These are phyloP conservation scores for Penicillium hesseltinei DNA, from an alignment of 2,329 filamentous ascomycete genomes.

Conservation along the genomic window DNA sequence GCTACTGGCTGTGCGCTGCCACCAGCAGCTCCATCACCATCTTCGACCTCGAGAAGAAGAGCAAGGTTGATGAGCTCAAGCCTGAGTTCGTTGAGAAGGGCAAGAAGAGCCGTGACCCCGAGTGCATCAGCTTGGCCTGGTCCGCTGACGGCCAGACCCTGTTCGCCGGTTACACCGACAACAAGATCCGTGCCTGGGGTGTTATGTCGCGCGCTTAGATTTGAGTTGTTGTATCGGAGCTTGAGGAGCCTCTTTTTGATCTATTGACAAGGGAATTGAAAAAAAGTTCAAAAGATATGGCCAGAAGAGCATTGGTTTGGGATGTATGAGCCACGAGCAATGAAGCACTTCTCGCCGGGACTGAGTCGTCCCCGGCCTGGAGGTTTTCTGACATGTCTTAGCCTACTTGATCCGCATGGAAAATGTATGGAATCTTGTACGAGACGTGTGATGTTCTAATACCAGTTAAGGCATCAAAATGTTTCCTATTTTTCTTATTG, in stretches of 20 bases:
- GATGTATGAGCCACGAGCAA: conserved; percentile 48
- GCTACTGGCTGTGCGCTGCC: conserved; percentile 99
- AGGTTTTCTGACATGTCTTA: conserved; percentile 40
- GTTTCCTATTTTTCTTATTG: conserved; percentile 31
- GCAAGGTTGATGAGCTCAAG: conserved; percentile 99
- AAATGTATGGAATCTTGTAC: conserved; percentile 37
- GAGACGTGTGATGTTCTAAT: conserved; percentile 42
- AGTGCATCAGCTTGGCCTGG: conserved; percentile 98
- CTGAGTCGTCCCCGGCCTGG: conserved; percentile 16
- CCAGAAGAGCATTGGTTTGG: conserved; percentile 36
- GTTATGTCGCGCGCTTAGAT: conserved; percentile 88
- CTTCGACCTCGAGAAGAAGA: conserved; percentile 99
- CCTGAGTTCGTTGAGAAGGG: conserved; percentile 92
- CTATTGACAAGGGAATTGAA: conserved; percentile 33
- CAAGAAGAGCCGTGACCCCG: conserved; percentile 99
- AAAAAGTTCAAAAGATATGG: conserved; percentile 35
- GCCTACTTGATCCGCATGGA: conserved; percentile 36
- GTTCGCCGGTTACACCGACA: conserved; percentile 99
- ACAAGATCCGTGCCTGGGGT: conserved; percentile 97
- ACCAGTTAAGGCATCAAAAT: conserved; percentile 40
- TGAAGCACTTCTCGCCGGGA: conserved; percentile 35
- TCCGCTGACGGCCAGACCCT: conserved; percentile 97
- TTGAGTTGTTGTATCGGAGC: conserved; percentile 24
- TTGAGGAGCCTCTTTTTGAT: conserved; percentile 31
- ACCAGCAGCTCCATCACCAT: conserved; percentile 98